phyloP scores from a whole-genome alignment of 129 eudicot genomes.

The Centaurea solstitialis region DNA sequence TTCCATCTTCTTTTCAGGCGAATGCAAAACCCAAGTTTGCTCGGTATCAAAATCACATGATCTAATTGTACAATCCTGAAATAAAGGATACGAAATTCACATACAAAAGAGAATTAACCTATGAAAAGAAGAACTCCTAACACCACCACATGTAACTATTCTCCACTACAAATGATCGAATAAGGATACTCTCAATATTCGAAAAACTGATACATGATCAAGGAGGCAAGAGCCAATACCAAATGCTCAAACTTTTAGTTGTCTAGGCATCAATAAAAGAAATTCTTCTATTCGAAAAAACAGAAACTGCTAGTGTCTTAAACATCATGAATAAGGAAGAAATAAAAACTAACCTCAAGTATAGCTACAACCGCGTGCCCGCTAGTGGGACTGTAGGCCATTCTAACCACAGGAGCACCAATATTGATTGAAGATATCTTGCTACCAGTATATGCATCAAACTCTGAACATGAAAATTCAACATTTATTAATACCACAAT shows the following conservation, averaged over 20 bases:
- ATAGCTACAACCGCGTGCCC: slow-evolving; percentile 84
- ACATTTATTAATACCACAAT: background rate
- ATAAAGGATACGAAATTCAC: slow-evolving; percentile 5
- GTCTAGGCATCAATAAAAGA: background rate
- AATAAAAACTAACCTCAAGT: slow-evolving; percentile 72
- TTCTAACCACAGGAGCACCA: slow-evolving; percentile 90
- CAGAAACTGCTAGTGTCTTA: slow-evolving; percentile 2
- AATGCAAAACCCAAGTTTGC: slow-evolving; percentile 97
- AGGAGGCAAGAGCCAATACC: slow-evolving; percentile 4
- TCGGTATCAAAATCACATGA: slow-evolving; percentile 97
- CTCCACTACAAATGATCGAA: background rate
- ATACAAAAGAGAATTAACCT: background rate
- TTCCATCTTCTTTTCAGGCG: slow-evolving; percentile 97
- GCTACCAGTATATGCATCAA: slow-evolving; percentile 91
- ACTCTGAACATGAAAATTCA: slow-evolving; percentile 45
- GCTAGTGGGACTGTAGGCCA: slow-evolving; percentile 90
- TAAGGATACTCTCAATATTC: background rate
- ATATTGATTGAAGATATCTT: slow-evolving; percentile 93
- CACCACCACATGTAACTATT: background rate
- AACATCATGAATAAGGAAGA: background rate
- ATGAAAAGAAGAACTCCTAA: background rate
- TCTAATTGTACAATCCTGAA: slow-evolving; percentile 96
- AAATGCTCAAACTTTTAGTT: slow-evolving; percentile 12
- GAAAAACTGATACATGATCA: background rate
- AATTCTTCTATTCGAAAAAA: background rate